A percentile compares a stretch with the other conserved stretches of the same genome.
Conservation (phyloP, 495 filamentous ascomycete genomes). For the Talaromyces borbonicus region DNA sequence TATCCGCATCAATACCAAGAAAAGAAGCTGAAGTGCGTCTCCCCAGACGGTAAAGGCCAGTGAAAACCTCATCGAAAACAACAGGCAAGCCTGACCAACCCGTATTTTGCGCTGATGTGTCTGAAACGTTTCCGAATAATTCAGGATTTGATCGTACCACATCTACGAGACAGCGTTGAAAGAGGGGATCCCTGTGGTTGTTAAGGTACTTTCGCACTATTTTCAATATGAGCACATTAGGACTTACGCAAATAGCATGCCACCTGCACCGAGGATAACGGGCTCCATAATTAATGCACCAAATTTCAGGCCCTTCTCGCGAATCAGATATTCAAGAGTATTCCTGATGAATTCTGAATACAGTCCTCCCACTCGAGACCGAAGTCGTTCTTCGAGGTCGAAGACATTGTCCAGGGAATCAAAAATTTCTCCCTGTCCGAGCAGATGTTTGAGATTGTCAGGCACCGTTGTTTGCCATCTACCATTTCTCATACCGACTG, state of each 20-base stretch:
- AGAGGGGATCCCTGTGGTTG: constrained; percentile 57
- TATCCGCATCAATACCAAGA: constrained; percentile 53
- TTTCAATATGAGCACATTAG: background rate
- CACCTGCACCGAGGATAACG: constrained; percentile 63
- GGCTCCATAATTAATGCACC: constrained; percentile 69
- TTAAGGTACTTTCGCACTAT: constrained; percentile 6
- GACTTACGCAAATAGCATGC: constrained; percentile 64
- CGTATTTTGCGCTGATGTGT: constrained; percentile 12
- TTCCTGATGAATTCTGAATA: constrained; percentile 51
- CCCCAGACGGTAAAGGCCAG: constrained; percentile 68
- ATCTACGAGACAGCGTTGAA: constrained; percentile 56
- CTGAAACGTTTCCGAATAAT: constrained; percentile 29
- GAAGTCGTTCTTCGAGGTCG: constrained; percentile 41
- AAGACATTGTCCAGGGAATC: constrained; percentile 48
- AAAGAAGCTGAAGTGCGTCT: constrained; percentile 54
- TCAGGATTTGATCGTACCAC: constrained; percentile 47
- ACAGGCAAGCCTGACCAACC: constrained; percentile 63
- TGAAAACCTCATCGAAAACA: constrained; percentile 76
- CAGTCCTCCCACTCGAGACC: constrained; percentile 23
- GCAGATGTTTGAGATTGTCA: constrained; percentile 27
- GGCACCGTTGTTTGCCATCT: constrained; percentile 53
- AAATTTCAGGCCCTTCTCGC: constrained; percentile 50
- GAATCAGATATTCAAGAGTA: constrained; percentile 39
- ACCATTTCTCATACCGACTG: constrained; percentile 52
- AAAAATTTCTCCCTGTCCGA: constrained; percentile 39